These are phyloP conservation scores for Coccomyxa sp. DNA, from an alignment of 139 green algal species.

Conservation along the genomic window DNA sequence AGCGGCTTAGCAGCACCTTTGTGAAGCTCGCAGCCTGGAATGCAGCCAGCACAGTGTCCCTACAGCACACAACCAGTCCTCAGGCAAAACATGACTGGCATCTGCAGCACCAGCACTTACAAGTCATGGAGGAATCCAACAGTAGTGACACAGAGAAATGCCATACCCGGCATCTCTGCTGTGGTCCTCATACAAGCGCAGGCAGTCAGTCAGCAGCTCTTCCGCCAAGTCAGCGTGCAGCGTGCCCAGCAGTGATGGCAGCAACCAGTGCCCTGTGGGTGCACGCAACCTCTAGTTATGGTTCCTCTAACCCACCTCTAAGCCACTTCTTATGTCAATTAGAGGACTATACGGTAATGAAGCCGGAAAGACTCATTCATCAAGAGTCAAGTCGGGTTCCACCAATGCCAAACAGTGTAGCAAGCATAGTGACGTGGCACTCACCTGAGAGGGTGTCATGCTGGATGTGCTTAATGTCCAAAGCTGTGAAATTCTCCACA, in stretches of 20 bases:
- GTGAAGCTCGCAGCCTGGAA: slow-evolving; percentile 63
- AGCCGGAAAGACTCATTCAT: no score
- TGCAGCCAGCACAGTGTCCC: slow-evolving; percentile 62
- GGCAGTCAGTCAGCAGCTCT: slow-evolving; percentile 32
- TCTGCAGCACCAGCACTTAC: no score
- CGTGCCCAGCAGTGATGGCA: slow-evolving; percentile 33
- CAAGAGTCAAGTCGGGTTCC: no score
- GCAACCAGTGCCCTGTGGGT: not conserved
- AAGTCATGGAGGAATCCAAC: no score
- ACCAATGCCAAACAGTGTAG: not conserved
- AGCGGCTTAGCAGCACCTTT: slow-evolving; percentile 50
- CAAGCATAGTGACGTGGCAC: not conserved
- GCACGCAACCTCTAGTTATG: not conserved
- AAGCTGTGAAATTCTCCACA: slow-evolving; percentile 22
- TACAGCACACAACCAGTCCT: slow-evolving; percentile 13
- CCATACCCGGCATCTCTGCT: slow-evolving; percentile 26
- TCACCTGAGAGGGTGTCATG: slow-evolving; percentile 54
- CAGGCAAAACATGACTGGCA: no score
- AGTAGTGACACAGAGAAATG: no score
- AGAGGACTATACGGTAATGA: not conserved
- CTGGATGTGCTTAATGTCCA: slow-evolving; percentile 76
- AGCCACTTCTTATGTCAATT: not conserved
- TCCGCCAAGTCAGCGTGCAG: not conserved
- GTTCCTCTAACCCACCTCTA: no score
- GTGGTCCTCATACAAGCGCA: slow-evolving; percentile 60